Base-by-base conservation (phyloP, 208 protist genomes). In the Jaenimonas drosophilae region DNA sequence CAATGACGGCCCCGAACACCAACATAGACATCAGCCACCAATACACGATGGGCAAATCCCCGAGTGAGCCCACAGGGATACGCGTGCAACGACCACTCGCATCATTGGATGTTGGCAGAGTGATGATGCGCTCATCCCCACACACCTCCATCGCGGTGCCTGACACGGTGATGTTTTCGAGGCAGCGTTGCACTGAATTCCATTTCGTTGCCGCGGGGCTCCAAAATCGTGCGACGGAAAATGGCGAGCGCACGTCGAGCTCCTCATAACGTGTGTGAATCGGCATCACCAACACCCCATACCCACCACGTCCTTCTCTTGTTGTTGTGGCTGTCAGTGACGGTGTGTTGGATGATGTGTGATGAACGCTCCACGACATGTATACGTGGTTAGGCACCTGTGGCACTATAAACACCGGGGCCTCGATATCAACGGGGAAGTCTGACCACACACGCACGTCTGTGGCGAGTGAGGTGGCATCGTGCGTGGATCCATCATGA, bases 261-360 rank as follows among this genome's bases (percentile, higher is more conserved):
- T 51, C 58, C 36, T 88, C 76, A 57, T 91, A 91, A 44, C 83
- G 71, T 21, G 70, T 65, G 58, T 91, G 78, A 59, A 91, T 87
- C 4, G 83, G 83, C 25, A 91, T 48, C n/a, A 77, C 34, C 1
- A 90, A 59, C 21, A 28, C 12, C 14, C 28, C 4, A n/a, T n/a
- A n/a, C n/a, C n/a, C n/a, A n/a, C n/a, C n/a, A n/a, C n/a, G n/a
- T n/a, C n/a, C n/a, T n/a, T n/a, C n/a, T n/a, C n/a, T n/a, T n/a
- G n/a, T n/a, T n/a, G n/a, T n/a, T n/a, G n/a, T n/a, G n/a, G n/a
- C n/a, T n/a, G n/a, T n/a, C n/a, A n/a, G n/a, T 29, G 33, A 30
- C 4, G 23, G 9, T 51, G 20, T 14, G 17, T 43, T 45, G 7
- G 9, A 6, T 19, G 28, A 11, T n/a, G 25, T 11, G 41, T 34